Base-by-base conservation (phyloP, 2,329 filamentous ascomycete species). In the Pseudogymnoascus sp. region DNA sequence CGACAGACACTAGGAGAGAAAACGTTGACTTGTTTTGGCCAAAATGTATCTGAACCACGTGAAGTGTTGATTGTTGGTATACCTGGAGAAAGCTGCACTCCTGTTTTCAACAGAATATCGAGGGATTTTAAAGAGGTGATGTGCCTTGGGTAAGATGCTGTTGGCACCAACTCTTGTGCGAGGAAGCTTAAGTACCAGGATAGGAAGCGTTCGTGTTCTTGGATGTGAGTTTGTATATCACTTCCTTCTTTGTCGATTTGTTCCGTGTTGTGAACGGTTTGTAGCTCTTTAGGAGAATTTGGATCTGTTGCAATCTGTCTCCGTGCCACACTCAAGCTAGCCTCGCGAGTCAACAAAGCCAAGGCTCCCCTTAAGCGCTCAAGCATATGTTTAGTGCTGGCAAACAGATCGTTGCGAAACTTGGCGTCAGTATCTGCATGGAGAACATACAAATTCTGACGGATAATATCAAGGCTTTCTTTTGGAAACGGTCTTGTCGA, bases 61-160 rank as follows among this genome's bases (percentile, higher is more conserved):
- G 11, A 49, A 42, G 11, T 61, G 39, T 8, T 59, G 41, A 52
- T 28, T 28, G 39, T 22, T 8, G 22, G 23, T 23, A 14, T 61
- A 63, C 23, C 70, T 33, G 69, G 64, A 81, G 74, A 1, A 75
- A 68, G 58, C 28, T 58, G 35, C n/a, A 62, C 25, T 63, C 67
- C 68, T 74, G 78, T 67, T 75, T 74, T 38, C 66, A 92, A 74
- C n/a, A 93, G 77, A 60, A 88, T 80, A 0, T 78, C 78, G 28
- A 93, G 75, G 0, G 88, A 85, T 69, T 87, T 91, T 4, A 97
- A 74, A 2, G 91, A 86, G 2, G 89, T 90, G 55, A 92, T 89
- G 68, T 96, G 93, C 5, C 92, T 84, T 72, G 96, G 92, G 71
- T 97, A 99, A 9, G 92, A 94, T 14, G 90, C 86, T 0, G 89